phyloP scores from a whole-genome alignment of 805 yeast species.

The Yamadazyma kitorensis region DNA sequence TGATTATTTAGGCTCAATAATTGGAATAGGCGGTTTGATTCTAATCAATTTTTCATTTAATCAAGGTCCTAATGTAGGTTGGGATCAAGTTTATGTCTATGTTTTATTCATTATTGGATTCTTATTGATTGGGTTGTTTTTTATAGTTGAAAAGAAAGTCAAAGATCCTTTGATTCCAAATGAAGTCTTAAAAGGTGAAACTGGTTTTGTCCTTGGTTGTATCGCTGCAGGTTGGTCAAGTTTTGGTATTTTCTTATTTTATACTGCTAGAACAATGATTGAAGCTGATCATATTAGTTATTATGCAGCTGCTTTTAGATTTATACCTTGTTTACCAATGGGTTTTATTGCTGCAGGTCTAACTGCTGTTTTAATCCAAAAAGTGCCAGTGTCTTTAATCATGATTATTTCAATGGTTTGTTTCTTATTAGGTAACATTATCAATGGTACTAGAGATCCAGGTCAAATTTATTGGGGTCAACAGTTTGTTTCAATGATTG shows the following conservation, averaged over 20 bases:
- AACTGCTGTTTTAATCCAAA: conserved; percentile 46
- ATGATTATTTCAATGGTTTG: conserved; percentile 50
- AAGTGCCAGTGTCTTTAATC: conserved; percentile 47
- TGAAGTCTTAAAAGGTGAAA: conserved; percentile 42
- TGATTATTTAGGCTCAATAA: conserved; percentile 33
- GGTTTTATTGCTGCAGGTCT: conserved; percentile 56
- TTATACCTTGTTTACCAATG: conserved; percentile 32
- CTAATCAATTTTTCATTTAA: conserved; percentile 71
- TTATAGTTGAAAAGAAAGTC: conserved; percentile 46
- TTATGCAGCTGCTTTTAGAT: conserved; percentile 26
- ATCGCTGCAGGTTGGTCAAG: conserved; percentile 72
- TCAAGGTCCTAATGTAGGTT: conserved; percentile 74
- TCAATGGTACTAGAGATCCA: conserved; percentile 56
- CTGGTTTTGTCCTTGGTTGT: conserved; percentile 48
- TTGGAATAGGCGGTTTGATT: conserved; percentile 62
- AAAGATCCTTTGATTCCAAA: conserved; percentile 54
- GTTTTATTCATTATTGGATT: conserved; percentile 57
- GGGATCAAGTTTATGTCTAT: conserved; percentile 60
- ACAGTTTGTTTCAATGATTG: conserved; percentile 50
- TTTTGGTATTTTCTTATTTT: conserved; percentile 69
- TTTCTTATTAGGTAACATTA: conserved; percentile 48
- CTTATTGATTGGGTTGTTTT: conserved; percentile 37
- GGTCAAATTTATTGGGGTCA: conserved; percentile 61
- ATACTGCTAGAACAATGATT: conserved; percentile 48
- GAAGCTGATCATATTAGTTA: conserved; percentile 6